Evolutionary conservation across 1,284 basidiomycete genomes (phyloP), one percentile per base, ranked within the genome.

Genomic region (Phaffia rhodozyma): DNA sequence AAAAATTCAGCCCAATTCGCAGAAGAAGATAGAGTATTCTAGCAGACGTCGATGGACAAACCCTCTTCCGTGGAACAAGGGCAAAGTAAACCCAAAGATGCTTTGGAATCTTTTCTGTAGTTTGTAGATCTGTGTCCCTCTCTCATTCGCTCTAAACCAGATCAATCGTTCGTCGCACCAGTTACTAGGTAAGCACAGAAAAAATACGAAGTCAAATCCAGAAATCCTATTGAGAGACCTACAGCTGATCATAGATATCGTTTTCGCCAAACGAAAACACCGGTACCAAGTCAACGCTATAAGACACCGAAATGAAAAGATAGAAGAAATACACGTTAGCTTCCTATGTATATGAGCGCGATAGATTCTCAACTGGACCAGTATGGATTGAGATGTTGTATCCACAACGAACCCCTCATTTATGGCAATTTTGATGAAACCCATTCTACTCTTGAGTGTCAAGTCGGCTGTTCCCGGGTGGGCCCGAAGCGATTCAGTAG

Each of bases 251-350:
- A 71, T 91, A 98, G 61, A 98, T 94, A 87, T 98, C 94, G 74
- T 98, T 98, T 78, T 98, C 94, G 23, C 94, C 94, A 71, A 98
- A 98, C 1, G 90, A 92, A 72, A 96, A 96, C 1, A 94, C 91
- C 0, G 92, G 93, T 0, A 97, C 92, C 9, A 97, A 80, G 71
- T 91, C 88, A 53, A 92, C 92, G 55, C 88, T 89, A 68, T 21
- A 49, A 52, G 13, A 29, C n/a, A 29, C 34, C 16, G 34, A 47
- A 67, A 47, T 60, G 18, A 29, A 21, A 55, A 23, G 20, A 21
- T 2, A 7, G 29, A n/a, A 52, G 20, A 29, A 52, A 3, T n/a
- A 29, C 51, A 34, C 47, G 30, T 29, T 20, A 32, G 34, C 50
- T 29, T 27, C n/a, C 20, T 55, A 38, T 49, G 6, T 50, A 49